These are phyloP conservation scores for Atkinsonella texensis DNA, from an alignment of 2,329 filamentous ascomycete species.

Conservation along the genomic window DNA sequence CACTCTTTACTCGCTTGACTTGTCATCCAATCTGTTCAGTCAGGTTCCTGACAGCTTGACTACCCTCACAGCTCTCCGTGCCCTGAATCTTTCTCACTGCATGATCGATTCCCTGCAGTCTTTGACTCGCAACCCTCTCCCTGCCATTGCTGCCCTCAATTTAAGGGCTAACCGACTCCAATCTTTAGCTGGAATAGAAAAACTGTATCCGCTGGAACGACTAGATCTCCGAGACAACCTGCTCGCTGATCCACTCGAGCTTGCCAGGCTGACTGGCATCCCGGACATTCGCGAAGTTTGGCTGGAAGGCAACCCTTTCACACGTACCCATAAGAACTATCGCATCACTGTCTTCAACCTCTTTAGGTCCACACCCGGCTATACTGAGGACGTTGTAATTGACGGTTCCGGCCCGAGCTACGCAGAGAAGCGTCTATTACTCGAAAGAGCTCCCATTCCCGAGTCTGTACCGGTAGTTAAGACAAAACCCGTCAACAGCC, in stretches of 20 bases:
- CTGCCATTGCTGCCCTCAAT: slow-evolving; percentile 87
- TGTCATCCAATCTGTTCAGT: slow-evolving; percentile 87
- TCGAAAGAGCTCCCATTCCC: slow-evolving; percentile 68
- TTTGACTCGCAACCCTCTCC: slow-evolving; percentile 71
- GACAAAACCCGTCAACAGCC: slow-evolving; percentile 49
- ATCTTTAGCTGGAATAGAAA: slow-evolving; percentile 82
- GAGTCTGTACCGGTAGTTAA: slow-evolving; percentile 69
- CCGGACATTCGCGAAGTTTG: slow-evolving; percentile 89
- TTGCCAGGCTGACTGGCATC: slow-evolving; percentile 79
- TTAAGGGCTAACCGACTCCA: slow-evolving; percentile 77
- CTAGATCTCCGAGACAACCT: slow-evolving; percentile 86
- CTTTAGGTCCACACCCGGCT: slow-evolving; percentile 81
- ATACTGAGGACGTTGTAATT: slow-evolving; percentile 80
- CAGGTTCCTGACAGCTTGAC: slow-evolving; percentile 88
- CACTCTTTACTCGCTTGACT: slow-evolving; percentile 80
- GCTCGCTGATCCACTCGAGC: slow-evolving; percentile 79
- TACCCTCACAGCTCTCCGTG: slow-evolving; percentile 73
- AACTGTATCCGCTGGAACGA: slow-evolving; percentile 75
- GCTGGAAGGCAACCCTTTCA: slow-evolving; percentile 85
- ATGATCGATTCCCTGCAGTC: slow-evolving; percentile 96
- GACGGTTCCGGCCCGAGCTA: slow-evolving; percentile 77
- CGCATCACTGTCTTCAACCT: slow-evolving; percentile 90
- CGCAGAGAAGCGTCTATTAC: slow-evolving; percentile 69
- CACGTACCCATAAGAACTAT: slow-evolving; percentile 74
- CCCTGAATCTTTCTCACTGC: slow-evolving; percentile 87